Percentiles rank a stretch among this genome's conserved stretches.
These are phyloP conservation scores for Phytophthora ramorum DNA, from an alignment of 352 stramenopile genomes.

Conservation along the genomic window DNA sequence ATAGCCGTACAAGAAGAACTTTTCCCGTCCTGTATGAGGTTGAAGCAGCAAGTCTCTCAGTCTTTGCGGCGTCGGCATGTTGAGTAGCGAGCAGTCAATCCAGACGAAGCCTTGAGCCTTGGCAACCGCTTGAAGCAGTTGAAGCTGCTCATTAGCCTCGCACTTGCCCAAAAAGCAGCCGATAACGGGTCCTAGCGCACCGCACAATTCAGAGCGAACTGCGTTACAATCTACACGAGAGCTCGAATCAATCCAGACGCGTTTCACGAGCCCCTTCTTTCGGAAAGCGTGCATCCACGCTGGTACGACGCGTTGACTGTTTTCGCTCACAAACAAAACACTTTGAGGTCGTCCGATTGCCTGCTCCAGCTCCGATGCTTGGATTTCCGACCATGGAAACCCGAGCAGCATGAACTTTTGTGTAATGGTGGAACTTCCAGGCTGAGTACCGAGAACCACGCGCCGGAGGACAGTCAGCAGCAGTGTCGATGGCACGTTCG, in stretches of 20 bases:
- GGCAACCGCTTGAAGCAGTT: slow-evolving; percentile 20
- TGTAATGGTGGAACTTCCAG: neutral
- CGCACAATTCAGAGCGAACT: slow-evolving; percentile 7
- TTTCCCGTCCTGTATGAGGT: slow-evolving; percentile 25
- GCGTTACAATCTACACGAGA: neutral
- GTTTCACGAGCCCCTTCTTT: slow-evolving; percentile 31
- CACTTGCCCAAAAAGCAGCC: slow-evolving; percentile 42
- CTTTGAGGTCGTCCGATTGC: slow-evolving; percentile 29
- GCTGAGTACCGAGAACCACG: slow-evolving; percentile 22
- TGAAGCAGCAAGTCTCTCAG: slow-evolving; percentile 35
- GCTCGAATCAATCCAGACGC: slow-evolving; percentile 25
- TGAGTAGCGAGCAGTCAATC: slow-evolving; percentile 21
- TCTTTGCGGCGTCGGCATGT: slow-evolving; percentile 5
- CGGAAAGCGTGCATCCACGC: slow-evolving; percentile 16
- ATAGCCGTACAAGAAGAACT: slow-evolving; percentile 45
- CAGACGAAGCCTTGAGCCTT: slow-evolving; percentile 38
- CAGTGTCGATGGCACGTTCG: slow-evolving; percentile 26
- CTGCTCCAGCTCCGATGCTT: slow-evolving; percentile 37
- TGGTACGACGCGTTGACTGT: neutral
- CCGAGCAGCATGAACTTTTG: slow-evolving; percentile 56
- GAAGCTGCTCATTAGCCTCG: slow-evolving; percentile 11
- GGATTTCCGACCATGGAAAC: slow-evolving; percentile 47
- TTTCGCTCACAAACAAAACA: slow-evolving; percentile 19
- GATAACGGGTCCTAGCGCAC: slow-evolving; percentile 24
- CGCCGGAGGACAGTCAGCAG: slow-evolving; percentile 41